A percentile compares a stretch with the other conserved stretches of the same genome.
These are phyloP conservation scores for Trichosporon ovoides DNA, from an alignment of 1,284 basidiomycete species.

Conservation along the genomic window DNA sequence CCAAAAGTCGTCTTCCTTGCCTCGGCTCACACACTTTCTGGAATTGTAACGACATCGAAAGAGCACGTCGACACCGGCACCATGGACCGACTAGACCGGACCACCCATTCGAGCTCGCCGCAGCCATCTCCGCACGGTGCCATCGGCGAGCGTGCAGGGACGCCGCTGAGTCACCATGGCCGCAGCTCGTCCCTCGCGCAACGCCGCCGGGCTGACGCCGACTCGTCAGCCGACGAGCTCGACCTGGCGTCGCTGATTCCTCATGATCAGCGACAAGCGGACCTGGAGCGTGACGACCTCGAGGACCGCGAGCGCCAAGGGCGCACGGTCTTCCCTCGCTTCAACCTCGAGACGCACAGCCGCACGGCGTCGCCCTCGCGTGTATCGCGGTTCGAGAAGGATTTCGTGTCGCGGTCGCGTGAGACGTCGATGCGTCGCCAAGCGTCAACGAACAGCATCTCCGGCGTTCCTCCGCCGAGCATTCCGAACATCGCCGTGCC, in stretches of 20 bases:
- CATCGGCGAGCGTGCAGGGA: slow-evolving; percentile 19
- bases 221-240: slow-evolving; percentile 19
- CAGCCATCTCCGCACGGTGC: slow-evolving; percentile 23
- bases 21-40: background rate
- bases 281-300: slow-evolving; percentile 18
- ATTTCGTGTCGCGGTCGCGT: slow-evolving; percentile 7
- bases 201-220: background rate
- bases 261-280: slow-evolving; percentile 24
- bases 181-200: slow-evolving; percentile 5
- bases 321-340: background rate
- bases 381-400: background rate
- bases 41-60: background rate
- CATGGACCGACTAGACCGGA: slow-evolving; percentile 14
- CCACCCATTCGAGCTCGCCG: slow-evolving; percentile 13
- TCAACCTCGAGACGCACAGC: slow-evolving; percentile 2
- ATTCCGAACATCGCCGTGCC: background rate
- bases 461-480: background rate
- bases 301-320: slow-evolving; percentile 2
- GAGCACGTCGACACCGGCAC: background rate
- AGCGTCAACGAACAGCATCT: slow-evolving; percentile 12
- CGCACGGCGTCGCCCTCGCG: background rate
- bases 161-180: background rate
- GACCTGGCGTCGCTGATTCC: slow-evolving; percentile 25
- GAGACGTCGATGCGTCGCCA: slow-evolving; percentile 20
- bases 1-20: too few relatives aligned